Conservation (phyloP, 805 yeast species). For the Cyberlindnera xishuangbannaensis region DNA sequence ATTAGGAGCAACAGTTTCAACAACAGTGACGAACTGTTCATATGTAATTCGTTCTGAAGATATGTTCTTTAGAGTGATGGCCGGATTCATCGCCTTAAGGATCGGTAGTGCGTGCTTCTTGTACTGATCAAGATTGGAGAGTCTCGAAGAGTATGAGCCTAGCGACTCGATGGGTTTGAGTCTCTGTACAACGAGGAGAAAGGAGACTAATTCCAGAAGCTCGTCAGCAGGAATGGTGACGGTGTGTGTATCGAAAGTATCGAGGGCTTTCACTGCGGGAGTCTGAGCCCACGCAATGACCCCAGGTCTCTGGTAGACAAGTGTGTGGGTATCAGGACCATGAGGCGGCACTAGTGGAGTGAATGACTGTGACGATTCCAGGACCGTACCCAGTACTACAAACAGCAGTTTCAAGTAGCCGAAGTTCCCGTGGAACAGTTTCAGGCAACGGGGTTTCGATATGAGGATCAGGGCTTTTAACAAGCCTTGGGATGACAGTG, state of each 20-base stretch:
- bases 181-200: conserved; percentile 41
- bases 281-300: conserved; percentile 25
- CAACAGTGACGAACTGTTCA: conserved; percentile 28
- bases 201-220: conserved; percentile 40
- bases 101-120: conserved; percentile 39
- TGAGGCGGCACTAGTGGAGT: neutral
- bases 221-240: conserved; percentile 35
- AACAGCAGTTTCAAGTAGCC: conserved; percentile 41
- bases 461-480: conserved; percentile 40
- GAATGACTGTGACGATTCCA: conserved; percentile 1
- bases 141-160: conserved; percentile 19
- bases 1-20: conserved; percentile 35
- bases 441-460: conserved; percentile 36
- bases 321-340: conserved; percentile 16
- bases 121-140: conserved; percentile 37
- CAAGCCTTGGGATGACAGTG: conserved; percentile 33
- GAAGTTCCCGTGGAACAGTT: conserved; percentile 33
- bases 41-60: conserved; percentile 21
- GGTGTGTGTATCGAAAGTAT: conserved; percentile 35
- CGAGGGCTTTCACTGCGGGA: conserved; percentile 36
- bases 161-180: conserved; percentile 32
- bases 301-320: conserved; percentile 10
- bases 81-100: conserved; percentile 42
- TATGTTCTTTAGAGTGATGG: conserved; percentile 25
- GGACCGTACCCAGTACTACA: conserved; percentile 35